These are phyloP conservation scores for Babesia bigemina DNA, from an alignment of 169 alveolate genomes.

Conservation along the genomic window DNA sequence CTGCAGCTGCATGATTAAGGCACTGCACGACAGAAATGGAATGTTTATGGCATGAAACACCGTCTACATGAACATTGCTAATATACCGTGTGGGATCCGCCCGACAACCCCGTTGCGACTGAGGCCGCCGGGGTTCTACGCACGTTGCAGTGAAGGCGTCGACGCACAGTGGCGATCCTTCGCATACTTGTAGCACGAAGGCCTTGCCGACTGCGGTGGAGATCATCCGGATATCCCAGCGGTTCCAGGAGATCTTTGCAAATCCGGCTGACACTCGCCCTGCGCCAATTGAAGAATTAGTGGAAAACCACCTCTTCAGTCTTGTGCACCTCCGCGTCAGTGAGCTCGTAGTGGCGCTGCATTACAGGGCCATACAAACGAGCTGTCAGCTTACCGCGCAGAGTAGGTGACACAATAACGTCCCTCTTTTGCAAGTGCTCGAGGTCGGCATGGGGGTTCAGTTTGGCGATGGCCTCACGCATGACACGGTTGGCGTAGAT, in stretches of 20 bases:
- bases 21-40: too few relatives aligned
- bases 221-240: conserved; percentile 34
- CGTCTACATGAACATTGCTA: not conserved
- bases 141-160: conserved; percentile 24
- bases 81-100: conserved; percentile 2
- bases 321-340: conserved; percentile 11
- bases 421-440: not conserved
- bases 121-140: conserved; percentile 15
- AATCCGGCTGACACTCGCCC: not conserved
- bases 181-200: conserved; percentile 34
- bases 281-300: not conserved
- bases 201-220: conserved; percentile 42
- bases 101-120: not conserved
- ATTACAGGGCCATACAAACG: conserved; percentile 21
- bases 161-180: not conserved
- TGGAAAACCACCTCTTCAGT: conserved; percentile 5
- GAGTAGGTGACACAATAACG: not conserved
- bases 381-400: conserved; percentile 1
- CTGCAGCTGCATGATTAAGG: too few relatives aligned
- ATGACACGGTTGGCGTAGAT: not conserved
- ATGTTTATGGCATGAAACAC: too few relatives aligned
- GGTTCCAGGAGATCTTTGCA: conserved; percentile 22
- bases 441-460: conserved; percentile 31
- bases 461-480: conserved; percentile 31
- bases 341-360: not conserved